A percentile compares a stretch with the other conserved stretches of the same genome.
Conservation (phyloP, 2,329 filamentous ascomycete species). For the Arachnopeziza araneosa region DNA sequence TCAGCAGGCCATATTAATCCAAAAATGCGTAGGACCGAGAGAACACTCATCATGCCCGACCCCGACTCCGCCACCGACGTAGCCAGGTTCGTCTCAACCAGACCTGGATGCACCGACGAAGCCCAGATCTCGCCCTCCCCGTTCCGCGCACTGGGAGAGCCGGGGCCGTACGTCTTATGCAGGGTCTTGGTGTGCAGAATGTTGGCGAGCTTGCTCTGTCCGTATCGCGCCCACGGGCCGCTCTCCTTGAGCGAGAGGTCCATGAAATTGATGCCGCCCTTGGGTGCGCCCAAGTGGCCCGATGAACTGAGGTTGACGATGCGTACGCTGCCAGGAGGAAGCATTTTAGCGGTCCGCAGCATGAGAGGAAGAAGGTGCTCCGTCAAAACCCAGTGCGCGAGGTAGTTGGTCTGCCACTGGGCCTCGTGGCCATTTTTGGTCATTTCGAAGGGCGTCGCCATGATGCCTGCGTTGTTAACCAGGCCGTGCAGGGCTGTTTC, state of each 20-base stretch:
- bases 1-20: constrained; percentile 5
- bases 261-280: constrained; percentile 19
- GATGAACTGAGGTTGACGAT: constrained; percentile 21
- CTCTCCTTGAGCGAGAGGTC: constrained; percentile 23
- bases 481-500: constrained; percentile 33
- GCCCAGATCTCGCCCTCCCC: constrained; percentile 35
- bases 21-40: neutral
- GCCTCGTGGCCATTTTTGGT: constrained; percentile 36
- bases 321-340: constrained; percentile 20
- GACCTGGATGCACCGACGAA: constrained; percentile 36
- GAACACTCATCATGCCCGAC: neutral
- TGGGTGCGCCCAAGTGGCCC: constrained; percentile 19
- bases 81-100: constrained; percentile 31
- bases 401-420: constrained; percentile 30
- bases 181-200: constrained; percentile 37
- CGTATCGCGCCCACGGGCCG: constrained; percentile 36
- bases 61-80: constrained; percentile 1
- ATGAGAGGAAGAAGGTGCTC: constrained; percentile 18
- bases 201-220: constrained; percentile 42
- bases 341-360: constrained; percentile 13
- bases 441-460: constrained; percentile 32
- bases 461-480: constrained; percentile 37
- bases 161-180: constrained; percentile 31
- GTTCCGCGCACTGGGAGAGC: constrained; percentile 22
- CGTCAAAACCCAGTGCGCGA: constrained; percentile 26